Conservation (phyloP, 2,329 filamentous ascomycete species). For the Nigrospora osmanthi region DNA sequence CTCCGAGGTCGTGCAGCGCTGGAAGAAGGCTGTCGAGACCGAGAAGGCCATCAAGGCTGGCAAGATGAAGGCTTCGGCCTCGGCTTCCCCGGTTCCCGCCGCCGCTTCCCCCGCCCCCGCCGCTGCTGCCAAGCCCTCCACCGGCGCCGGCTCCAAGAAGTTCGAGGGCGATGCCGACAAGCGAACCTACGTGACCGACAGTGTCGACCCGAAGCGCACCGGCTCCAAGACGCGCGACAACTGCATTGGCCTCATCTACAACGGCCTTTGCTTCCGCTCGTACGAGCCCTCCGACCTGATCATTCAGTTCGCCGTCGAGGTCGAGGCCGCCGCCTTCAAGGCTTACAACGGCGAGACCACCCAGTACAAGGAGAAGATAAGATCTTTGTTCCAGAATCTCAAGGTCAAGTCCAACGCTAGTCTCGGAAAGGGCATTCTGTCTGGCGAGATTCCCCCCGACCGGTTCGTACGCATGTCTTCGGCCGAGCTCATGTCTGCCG, state of each 20-base stretch:
- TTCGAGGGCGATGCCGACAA: conserved; percentile 66
- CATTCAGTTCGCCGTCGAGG: conserved; percentile 68
- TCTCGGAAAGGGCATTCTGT: conserved; percentile 68
- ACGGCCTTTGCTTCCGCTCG: conserved; percentile 69
- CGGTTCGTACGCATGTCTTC: conserved; percentile 80
- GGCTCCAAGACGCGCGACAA: conserved; percentile 68
- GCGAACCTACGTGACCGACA: conserved; percentile 75
- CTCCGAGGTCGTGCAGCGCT: conserved; percentile 77
- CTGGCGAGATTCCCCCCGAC: conserved; percentile 62
- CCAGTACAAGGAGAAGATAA: conserved; percentile 81
- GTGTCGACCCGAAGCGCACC: conserved; percentile 70
- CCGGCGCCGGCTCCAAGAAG: conserved; percentile 29
- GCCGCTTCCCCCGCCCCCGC: conserved; percentile 28
- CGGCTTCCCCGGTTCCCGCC: conserved; percentile 24
- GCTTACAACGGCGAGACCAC: conserved; percentile 62
- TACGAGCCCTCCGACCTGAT: conserved; percentile 64
- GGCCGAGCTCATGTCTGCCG: conserved; percentile 83
- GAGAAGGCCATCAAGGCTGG: conserved; percentile 42
- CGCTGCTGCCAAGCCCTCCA: conserved; percentile 30
- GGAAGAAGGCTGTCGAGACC: conserved; percentile 70
- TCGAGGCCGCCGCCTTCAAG: conserved; percentile 71
- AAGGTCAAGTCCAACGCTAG: conserved; percentile 84
- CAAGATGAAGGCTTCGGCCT: conserved; percentile 43
- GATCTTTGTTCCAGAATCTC: conserved; percentile 88
- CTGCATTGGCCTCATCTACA: conserved; percentile 88